Base-by-base conservation (phyloP, 345 rosid species). In the Gossypium australe region DNA sequence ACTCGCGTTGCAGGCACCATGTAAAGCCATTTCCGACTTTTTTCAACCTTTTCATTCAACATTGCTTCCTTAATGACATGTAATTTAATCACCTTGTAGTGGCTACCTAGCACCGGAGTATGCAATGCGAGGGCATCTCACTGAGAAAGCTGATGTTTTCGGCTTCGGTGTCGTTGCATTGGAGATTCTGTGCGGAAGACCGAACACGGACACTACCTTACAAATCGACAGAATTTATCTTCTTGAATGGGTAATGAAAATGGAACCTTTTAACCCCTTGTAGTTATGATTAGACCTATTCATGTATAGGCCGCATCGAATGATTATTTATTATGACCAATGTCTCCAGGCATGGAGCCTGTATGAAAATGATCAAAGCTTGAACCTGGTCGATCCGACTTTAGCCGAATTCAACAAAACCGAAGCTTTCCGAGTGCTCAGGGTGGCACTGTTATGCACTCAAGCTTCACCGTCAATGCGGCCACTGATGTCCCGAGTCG, bases 81-180 rank as follows among this genome's bases (percentile, higher is more conserved):
- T 51, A 11, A 2, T 20, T 5, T 67, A 20, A 20, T 67, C 47
- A 6, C 20, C 18, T 67, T 67, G 38, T 20, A 82, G 87, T 22
- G 97, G 94, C 24, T 92, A 88, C 74, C 87, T 92, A 13, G 86
- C 91, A 9, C 97, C 93, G 4, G 91, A 89, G 78, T 89, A 89
- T 75, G 94, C 89, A 18, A 88, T 89, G 92, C 88, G 82, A 24
- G 89, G 94, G 49, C 94, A 85, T 71, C 93, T 88, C 0, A 89
- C 87, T 2, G 94, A 92, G 81, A 92, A 92, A 81, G 84, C 86
- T 4, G 90, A 88, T 77, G 91, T 88, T 75, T 89, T 88, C 66
- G 89, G 85, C 10, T 92, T 88, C 71, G 93, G 90, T 27, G 82
- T 89, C 34, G 88, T 92, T 66, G 88, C 84, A 48, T 70, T 92